Evolutionary conservation across 805 yeast genomes (phyloP).

Genomic region (Pichia thaimueangensis): DNA sequence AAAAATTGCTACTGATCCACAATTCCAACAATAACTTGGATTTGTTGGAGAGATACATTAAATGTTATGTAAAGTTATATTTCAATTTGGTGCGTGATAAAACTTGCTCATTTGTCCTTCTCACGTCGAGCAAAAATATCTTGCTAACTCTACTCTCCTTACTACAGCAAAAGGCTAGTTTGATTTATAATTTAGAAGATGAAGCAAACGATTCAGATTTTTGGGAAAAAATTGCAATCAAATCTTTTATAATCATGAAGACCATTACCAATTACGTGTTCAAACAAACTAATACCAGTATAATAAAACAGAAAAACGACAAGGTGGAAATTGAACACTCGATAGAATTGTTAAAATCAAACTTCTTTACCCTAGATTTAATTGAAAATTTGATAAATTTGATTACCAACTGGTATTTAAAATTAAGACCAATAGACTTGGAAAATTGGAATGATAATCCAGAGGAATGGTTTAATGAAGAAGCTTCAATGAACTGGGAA

Average conservation of each 20-base stretch:
- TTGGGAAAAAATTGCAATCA: slow-evolving; percentile 71
- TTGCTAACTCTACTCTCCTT: slow-evolving; percentile 54
- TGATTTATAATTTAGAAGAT: slow-evolving; percentile 40
- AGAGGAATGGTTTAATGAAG: slow-evolving; percentile 89
- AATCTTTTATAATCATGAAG: slow-evolving; percentile 59
- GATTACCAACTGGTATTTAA: slow-evolving; percentile 66
- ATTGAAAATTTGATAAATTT: slow-evolving; percentile 57
- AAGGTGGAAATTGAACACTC: slow-evolving; percentile 58
- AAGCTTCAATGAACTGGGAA: slow-evolving; percentile 71
- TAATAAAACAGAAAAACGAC: slow-evolving; percentile 56
- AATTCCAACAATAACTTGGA: slow-evolving; percentile 42
- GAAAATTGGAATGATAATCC: slow-evolving; percentile 83
- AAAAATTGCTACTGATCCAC: slow-evolving; percentile 46
- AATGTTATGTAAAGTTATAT: slow-evolving; percentile 71
- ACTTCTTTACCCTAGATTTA: slow-evolving; percentile 53
- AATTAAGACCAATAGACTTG: slow-evolving; percentile 66
- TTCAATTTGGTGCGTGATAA: slow-evolving; percentile 50
- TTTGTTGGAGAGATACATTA: slow-evolving; percentile 61
- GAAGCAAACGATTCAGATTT: slow-evolving; percentile 45
- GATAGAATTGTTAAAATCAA: slow-evolving; percentile 41
- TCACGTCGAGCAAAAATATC: slow-evolving; percentile 58
- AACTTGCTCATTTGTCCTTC: slow-evolving; percentile 63
- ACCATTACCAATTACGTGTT: slow-evolving; percentile 53
- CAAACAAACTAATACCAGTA: slow-evolving; percentile 57
- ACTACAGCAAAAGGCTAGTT: slow-evolving; percentile 58